Base-by-base conservation (phyloP, 257 asterid species). In the Rauvolfia tetraphylla region DNA sequence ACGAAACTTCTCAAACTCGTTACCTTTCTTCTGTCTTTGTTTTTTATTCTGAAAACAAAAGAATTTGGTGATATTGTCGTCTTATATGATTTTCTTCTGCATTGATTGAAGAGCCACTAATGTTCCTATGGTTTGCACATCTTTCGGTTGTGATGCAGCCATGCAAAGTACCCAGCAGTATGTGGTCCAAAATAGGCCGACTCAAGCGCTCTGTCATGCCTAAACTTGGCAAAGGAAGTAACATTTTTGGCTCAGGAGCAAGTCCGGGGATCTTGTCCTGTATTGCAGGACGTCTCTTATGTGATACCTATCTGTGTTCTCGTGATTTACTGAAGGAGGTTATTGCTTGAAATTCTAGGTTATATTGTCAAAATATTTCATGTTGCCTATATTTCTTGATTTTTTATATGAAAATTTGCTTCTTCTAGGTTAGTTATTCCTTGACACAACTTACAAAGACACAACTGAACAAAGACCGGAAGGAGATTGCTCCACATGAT, bases 121-220 rank as follows among this genome's bases (percentile, higher is more conserved):
- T 33, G 29, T 20, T 38, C 49, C 53, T 46, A 38, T 7, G 66
- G 13, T 66, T 44, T 2, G 3, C n/a, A 34, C 56, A 71, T 48
- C 18, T 69, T 69, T 71, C 27, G 54, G 61, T 12, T 51, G 39
- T 70, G 57, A 80, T 81, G 76, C 89, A 95, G 99, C 92, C 89
- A 42, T 91, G 89, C 85, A 90, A 75, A 81, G 91, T 91, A 56
- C 92, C 91, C 72, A 85, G 92, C 85, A 88, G 69, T 46, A 88
- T 83, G 94, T 95, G 99, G 99, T 95, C 99, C 33, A 95, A 89
- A 89, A 75, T 95, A 73, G 99, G 99, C 66, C 99, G 98, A 74
- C 96, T 95, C 79, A 93, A 86, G 83, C 98, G 98, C 63, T 89
- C 98, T 39, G 71, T 70, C 79, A 88, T 93, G 90, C 99, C 99